phyloP scores from a whole-genome alignment of 176 grass and related monocot species.

The Oryza punctata region DNA sequence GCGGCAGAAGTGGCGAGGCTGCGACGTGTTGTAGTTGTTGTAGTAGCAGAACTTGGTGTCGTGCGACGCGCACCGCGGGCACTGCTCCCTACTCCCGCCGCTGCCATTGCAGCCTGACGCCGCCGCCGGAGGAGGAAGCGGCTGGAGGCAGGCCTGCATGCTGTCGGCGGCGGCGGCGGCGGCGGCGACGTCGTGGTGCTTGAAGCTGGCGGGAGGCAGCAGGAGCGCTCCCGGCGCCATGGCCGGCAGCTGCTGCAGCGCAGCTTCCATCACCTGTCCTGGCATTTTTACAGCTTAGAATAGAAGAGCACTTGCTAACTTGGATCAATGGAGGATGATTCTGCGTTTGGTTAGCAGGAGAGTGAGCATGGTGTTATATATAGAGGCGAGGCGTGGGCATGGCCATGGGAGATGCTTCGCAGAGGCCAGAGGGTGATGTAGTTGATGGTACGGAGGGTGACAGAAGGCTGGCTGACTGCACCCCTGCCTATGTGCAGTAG shows the following conservation, averaged over 20 bases:
- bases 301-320: no score
- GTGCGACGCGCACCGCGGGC: constrained; percentile 85
- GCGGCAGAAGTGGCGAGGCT: constrained; percentile 97
- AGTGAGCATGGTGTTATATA: constrained; percentile 26
- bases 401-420: neutral
- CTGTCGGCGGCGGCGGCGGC: neutral
- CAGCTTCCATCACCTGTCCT: constrained; percentile 45
- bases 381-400: neutral
- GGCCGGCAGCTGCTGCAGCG: constrained; percentile 14
- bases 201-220: constrained; percentile 23
- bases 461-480: constrained; percentile 33
- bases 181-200: neutral
- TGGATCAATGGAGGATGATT: neutral
- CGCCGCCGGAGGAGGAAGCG: neutral
- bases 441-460: constrained; percentile 45
- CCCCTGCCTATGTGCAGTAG: constrained; percentile 24
- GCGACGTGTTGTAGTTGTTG: constrained; percentile 98
- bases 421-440: neutral
- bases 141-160: constrained; percentile 42
- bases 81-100: constrained; percentile 52
- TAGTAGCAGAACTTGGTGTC: constrained; percentile 99
- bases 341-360: neutral
- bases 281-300: neutral
- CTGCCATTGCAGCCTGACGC: constrained; percentile 2
- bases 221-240: neutral